phyloP scores from a whole-genome alignment of 805 yeast genomes.

The Yamadazyma phyllophila region DNA sequence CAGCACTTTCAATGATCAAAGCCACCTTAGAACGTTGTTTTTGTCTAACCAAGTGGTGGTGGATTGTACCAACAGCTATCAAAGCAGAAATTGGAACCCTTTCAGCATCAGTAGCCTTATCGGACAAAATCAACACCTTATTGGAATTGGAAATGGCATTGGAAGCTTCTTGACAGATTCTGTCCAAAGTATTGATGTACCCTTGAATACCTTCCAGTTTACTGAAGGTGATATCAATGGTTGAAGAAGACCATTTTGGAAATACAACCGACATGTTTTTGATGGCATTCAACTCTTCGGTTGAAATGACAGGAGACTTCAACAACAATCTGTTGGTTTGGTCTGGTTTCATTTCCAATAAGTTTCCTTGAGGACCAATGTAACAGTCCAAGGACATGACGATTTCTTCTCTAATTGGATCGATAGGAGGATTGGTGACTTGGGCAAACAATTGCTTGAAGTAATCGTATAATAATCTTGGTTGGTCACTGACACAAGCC shows the following conservation, averaged over 20 bases:
- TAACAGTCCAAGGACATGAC: slow-evolving; percentile 97
- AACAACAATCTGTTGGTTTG: slow-evolving; percentile 89
- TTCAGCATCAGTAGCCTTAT: slow-evolving; percentile 55
- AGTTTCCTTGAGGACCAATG: slow-evolving; percentile 97
- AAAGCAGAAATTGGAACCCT: slow-evolving; percentile 83
- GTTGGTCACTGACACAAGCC: slow-evolving; percentile 93
- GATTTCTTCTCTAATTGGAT: slow-evolving; percentile 93
- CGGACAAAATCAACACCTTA: slow-evolving; percentile 76
- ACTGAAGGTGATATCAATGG: slow-evolving; percentile 84
- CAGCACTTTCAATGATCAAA: slow-evolving; percentile 87
- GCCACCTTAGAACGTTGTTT: slow-evolving; percentile 97
- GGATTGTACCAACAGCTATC: slow-evolving; percentile 95
- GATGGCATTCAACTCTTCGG: slow-evolving; percentile 73
- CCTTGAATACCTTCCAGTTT: slow-evolving; percentile 83
- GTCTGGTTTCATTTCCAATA: slow-evolving; percentile 85
- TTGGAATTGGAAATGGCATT: slow-evolving; percentile 74
- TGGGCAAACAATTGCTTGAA: slow-evolving; percentile 96
- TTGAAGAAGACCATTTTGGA: slow-evolving; percentile 82
- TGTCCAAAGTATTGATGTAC: slow-evolving; percentile 78
- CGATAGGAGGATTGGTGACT: slow-evolving; percentile 98
- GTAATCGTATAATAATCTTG: slow-evolving; percentile 85
- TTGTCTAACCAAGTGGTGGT: slow-evolving; percentile 92
- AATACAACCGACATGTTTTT: slow-evolving; percentile 67
- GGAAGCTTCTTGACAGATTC: slow-evolving; percentile 83
- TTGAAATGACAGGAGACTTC: slow-evolving; percentile 77